A percentile compares a stretch with the other conserved stretches of the same genome.
Evolutionary conservation across 257 asterid genomes (phyloP).

Genomic region (Avicennia marina): DNA sequence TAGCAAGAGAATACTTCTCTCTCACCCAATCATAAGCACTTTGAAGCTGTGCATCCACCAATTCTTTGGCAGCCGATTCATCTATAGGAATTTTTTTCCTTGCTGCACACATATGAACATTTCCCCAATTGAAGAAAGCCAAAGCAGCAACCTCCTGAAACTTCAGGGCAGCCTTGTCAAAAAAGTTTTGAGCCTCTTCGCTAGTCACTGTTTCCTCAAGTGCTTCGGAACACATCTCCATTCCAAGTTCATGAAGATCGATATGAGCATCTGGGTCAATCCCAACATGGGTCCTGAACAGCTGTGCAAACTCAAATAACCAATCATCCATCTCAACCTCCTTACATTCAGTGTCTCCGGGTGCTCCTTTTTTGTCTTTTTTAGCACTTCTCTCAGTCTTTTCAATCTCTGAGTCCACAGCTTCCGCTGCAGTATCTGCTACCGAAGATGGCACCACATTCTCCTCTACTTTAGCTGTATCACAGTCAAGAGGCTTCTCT

Average conservation of each 20-base stretch:
- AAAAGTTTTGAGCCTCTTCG: slow-evolving; percentile 85
- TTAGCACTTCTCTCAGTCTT: slow-evolving; percentile 32
- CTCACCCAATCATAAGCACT: slow-evolving; percentile 83
- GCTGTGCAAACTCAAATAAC: slow-evolving; percentile 95
- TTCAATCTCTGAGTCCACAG: slow-evolving; percentile 46
- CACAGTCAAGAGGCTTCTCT: slow-evolving; percentile 54
- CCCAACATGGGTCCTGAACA: slow-evolving; percentile 87
- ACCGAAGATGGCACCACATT: slow-evolving; percentile 40
- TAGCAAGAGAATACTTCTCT: slow-evolving; percentile 76
- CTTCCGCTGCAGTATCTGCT: slow-evolving; percentile 43
- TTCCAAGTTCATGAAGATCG: slow-evolving; percentile 96
- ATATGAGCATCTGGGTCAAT: slow-evolving; percentile 93
- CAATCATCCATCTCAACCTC: slow-evolving; percentile 99
- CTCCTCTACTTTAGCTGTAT: slow-evolving; percentile 44
- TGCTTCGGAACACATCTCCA: slow-evolving; percentile 96
- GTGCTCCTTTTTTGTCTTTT: slow-evolving; percentile 42
- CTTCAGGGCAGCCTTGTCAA: slow-evolving; percentile 74
- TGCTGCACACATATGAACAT: slow-evolving; percentile 97
- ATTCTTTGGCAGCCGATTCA: slow-evolving; percentile 68
- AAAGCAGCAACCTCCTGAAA: slow-evolving; percentile 98
- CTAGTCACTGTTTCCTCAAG: slow-evolving; percentile 87
- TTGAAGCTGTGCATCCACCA: slow-evolving; percentile 67
- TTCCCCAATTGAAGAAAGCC: slow-evolving; percentile 98
- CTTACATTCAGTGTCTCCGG: slow-evolving; percentile 65
- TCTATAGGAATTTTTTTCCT: slow-evolving; percentile 88